Evolutionary conservation across 495 filamentous ascomycete genomes (phyloP), one percentile per base, ranked within the genome.

Genomic region (Penicillium angulare): DNA sequence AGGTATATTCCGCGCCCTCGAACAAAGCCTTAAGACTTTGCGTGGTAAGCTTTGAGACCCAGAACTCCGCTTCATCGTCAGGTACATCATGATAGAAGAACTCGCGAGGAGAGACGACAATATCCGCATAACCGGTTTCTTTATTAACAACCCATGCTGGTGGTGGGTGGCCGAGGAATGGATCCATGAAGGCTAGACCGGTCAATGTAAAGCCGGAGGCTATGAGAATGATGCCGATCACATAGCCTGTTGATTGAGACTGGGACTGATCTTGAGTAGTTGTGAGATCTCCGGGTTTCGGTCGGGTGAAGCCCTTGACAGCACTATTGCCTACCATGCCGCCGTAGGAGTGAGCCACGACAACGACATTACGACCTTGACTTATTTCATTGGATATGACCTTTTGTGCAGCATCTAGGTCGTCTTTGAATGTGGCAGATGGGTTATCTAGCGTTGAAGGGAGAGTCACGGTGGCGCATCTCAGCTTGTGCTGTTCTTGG

Each of bases 291-390:
- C 27, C 27, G 13, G 8, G 33, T 3, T 64, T 40, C 16, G 33
- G 43, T 39, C 63, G 63, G 22, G 71, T 58, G 29, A 75, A 65
- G 0, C 71, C 76, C 50, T 72, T 73, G 52, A 79, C 66, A 2
- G 74, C 73, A 46, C 71, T 76, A 40, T 64, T 66, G 32, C 68
- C 76, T 1, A 79, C 72, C 26, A 75, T 65, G 34, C 77, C 78
- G 38, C 77, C 76, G 51, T 80, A 80, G 5, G 77, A 80, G 59
- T 82, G 78, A 7, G 66, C 66, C 9, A 82, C 47, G 33, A 82
- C 57, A 1, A 81, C 65, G 7, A 82, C 74, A 27, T 65, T 46
- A 35, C 67, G 67, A 6, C 72, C 68, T 22, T 53, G 17, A 18
- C 26, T 54, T 36, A 65, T 63, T 46, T 79, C 72, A 31, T 31